Conservation (phyloP, 768 basidiomycete genomes). For the Lentinula guzmanii region DNA sequence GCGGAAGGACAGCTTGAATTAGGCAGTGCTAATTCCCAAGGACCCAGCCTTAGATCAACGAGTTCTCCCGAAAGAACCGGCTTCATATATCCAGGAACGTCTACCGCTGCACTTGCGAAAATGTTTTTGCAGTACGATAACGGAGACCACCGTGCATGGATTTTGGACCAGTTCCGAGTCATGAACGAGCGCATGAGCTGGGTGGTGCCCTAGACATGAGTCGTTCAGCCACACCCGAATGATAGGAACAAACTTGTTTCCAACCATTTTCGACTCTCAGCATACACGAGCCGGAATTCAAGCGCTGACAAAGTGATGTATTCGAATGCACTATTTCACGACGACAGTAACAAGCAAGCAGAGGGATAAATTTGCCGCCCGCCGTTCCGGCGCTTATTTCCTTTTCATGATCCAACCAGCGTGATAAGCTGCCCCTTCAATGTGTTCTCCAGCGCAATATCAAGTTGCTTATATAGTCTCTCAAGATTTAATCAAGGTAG, state of each 20-base stretch:
- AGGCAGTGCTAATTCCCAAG: neutral
- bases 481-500: conserved; percentile 49
- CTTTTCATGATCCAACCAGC: neutral
- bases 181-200: too few species aligned
- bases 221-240: too few species aligned
- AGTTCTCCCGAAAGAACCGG: neutral
- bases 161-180: too few species aligned
- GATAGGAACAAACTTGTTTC: too few species aligned
- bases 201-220: too few species aligned
- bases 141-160: neutral
- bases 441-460: neutral
- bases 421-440: neutral
- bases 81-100: neutral
- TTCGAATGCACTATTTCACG: too few species aligned
- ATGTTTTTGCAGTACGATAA: neutral
- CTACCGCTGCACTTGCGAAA: too few species aligned
- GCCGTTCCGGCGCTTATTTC: neutral
- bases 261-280: too few species aligned
- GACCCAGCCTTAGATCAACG: neutral
- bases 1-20: neutral
- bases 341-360: too few species aligned
- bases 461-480: conserved; percentile 49
- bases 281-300: too few species aligned
- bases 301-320: too few species aligned
- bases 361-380: too few species aligned